These are phyloP conservation scores for Cymbopogon citratus DNA, from an alignment of 176 grass and related monocot genomes.

Conservation along the genomic window DNA sequence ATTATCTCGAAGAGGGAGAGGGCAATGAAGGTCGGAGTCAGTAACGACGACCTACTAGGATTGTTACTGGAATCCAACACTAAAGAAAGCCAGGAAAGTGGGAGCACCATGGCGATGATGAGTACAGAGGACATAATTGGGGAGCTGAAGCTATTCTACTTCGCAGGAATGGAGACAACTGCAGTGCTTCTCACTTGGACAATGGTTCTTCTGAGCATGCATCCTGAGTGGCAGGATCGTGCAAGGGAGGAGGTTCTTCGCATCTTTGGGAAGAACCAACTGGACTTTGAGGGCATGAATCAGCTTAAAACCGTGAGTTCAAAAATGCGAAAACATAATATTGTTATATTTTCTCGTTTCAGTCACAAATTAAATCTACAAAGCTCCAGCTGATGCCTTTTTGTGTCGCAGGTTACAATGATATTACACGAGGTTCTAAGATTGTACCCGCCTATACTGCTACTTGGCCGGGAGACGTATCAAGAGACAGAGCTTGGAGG, in stretches of 20 bases:
- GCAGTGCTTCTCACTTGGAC: conserved; percentile 59
- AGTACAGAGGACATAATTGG: conserved; percentile 49
- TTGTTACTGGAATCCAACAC: conserved; percentile 49
- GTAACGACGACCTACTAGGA: conserved; percentile 43
- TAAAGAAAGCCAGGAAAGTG: conserved; percentile 7
- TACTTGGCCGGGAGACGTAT: too few relatives aligned
- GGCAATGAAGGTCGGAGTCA: conserved; percentile 2
- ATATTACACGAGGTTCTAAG: too few relatives aligned
- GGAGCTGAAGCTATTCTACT: conserved; percentile 78
- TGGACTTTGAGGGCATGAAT: conserved; percentile 37
- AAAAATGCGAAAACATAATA: not conserved
- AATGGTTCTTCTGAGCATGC: conserved; percentile 49
- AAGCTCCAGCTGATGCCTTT: not conserved
- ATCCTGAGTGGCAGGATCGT: conserved; percentile 50
- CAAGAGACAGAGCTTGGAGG: too few relatives aligned
- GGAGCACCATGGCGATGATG: conserved; percentile 40
- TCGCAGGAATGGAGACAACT: conserved; percentile 66
- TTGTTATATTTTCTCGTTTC: not conserved
- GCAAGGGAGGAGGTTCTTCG: conserved; percentile 53
- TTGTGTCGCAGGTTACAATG: conserved; percentile 54
- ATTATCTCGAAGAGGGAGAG: conserved; percentile 49
- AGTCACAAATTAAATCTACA: not conserved
- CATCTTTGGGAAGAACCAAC: conserved; percentile 31
- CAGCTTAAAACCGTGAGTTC: conserved; percentile 53
- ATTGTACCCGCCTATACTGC: too few relatives aligned